A percentile compares a stretch with the other conserved stretches of the same genome.
These are phyloP conservation scores for Huntiella bhutanensis DNA, from an alignment of 2,329 filamentous ascomycete species.

Conservation along the genomic window DNA sequence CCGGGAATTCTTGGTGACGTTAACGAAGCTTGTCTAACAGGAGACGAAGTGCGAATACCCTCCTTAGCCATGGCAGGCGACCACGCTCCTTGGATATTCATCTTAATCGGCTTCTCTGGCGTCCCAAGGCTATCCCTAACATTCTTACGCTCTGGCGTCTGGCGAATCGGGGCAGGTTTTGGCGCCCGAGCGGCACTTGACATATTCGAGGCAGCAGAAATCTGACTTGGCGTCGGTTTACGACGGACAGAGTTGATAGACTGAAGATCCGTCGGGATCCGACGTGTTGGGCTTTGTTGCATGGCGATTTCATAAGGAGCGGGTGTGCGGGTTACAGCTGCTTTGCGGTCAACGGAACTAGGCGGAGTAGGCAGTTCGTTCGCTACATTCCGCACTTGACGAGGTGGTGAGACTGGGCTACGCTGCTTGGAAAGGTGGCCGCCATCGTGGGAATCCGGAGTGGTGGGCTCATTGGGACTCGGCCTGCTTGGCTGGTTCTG, in stretches of 20 bases:
- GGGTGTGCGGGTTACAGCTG: constrained; percentile 15
- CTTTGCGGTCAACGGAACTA: constrained; percentile 8
- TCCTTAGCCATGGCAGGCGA: constrained; percentile 3
- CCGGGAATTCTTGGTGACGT: neutral
- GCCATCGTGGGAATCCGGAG: no score
- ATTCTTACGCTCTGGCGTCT: neutral
- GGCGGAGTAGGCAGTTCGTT: constrained; percentile 9
- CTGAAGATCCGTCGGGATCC: constrained; percentile 1
- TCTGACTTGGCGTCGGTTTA: constrained; percentile 23
- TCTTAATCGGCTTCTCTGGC: constrained; percentile 4
- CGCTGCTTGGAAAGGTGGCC: no score
- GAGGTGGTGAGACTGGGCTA: no score
- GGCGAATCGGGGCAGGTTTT: neutral
- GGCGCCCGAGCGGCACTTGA: no score
- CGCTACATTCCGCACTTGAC: neutral
- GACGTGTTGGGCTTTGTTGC: constrained; percentile 5
- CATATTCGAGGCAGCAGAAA: neutral
- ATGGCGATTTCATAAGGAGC: constrained; percentile 2
- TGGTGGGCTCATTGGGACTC: no score
- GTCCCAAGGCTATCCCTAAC: neutral
- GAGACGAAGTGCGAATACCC: neutral
- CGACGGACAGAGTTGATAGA: constrained; percentile 23
- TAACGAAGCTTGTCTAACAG: neutral
- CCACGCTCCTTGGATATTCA: constrained; percentile 7
- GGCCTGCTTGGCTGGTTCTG: neutral